These are phyloP conservation scores for Picochlorum sp. DNA, from an alignment of 139 green algal genomes.

Conservation along the genomic window DNA sequence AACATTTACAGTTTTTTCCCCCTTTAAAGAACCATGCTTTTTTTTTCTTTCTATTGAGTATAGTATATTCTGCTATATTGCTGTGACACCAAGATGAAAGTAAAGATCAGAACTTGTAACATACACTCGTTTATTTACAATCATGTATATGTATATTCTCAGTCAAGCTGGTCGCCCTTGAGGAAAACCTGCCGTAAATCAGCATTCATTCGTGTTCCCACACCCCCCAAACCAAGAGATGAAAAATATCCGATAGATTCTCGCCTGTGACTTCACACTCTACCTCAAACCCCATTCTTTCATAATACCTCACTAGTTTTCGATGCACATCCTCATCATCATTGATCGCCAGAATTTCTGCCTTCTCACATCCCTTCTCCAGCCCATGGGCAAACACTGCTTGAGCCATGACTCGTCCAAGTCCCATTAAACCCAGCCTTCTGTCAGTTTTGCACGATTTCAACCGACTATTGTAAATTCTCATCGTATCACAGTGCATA, in stretches of 20 bases:
- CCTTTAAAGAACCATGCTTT: no score
- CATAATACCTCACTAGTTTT: conserved; percentile 55
- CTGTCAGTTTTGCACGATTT: conserved; percentile 26
- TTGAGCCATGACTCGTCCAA: conserved; percentile 59
- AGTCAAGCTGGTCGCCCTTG: no score
- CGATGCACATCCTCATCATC: conserved; percentile 46
- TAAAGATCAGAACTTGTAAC: no score
- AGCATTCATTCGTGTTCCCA: conserved; percentile 68
- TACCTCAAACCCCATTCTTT: conserved; percentile 45
- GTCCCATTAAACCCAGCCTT: conserved; percentile 38
- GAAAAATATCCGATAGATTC: conserved; percentile 33
- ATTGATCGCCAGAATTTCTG: conserved; percentile 79
- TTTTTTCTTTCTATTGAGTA: no score
- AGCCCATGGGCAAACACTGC: conserved; percentile 54
- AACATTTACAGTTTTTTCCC: no score
- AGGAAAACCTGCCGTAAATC: conserved; percentile 27
- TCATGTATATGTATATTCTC: no score
- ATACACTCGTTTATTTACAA: no score
- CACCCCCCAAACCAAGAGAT: conserved; percentile 71
- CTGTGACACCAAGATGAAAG: no score
- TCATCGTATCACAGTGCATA: conserved; percentile 73
- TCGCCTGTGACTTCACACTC: conserved; percentile 38
- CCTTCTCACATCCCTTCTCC: conserved; percentile 44
- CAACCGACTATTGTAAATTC: conserved; percentile 47
- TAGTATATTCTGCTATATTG: no score